A percentile compares a stretch with the other conserved stretches of the same genome.
These are phyloP conservation scores for Paxillus rubicundulus DNA, from an alignment of 768 basidiomycete genomes.

Conservation along the genomic window DNA sequence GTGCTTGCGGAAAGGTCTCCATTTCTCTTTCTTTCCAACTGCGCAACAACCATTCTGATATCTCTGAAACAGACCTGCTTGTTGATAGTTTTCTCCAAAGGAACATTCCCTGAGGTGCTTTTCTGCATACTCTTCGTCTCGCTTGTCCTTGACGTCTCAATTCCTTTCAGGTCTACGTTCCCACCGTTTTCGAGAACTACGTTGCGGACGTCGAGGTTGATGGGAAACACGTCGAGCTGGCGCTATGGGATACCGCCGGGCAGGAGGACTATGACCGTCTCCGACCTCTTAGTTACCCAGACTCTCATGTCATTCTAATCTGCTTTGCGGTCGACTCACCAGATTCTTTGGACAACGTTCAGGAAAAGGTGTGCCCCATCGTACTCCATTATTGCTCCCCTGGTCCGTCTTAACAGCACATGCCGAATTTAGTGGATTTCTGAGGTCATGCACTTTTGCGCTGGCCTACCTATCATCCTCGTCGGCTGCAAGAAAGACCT, in stretches of 20 bases:
- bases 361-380: conserved; percentile 83
- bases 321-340: conserved; percentile 98
- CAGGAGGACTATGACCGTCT: conserved; percentile 99
- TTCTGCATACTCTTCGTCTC: neutral
- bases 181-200: conserved; percentile 99
- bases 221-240: conserved; percentile 96
- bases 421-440: conserved; percentile 80
- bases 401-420: conserved; percentile 7
- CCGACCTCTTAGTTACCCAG: conserved; percentile 95
- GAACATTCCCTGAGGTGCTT: conserved; percentile 88
- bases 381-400: conserved; percentile 3
- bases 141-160: neutral
- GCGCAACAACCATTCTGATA: conserved; percentile 18
- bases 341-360: conserved; percentile 98
- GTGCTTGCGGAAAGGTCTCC: conserved; percentile 90
- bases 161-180: conserved; percentile 84
- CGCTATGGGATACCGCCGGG: conserved; percentile 99
- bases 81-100: conserved; percentile 95
- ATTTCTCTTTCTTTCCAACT: neutral
- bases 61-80: conserved; percentile 67
- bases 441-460: conserved; percentile 97
- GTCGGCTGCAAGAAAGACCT: conserved; percentile 99
- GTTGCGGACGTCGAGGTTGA: conserved; percentile 99
- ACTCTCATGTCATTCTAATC: conserved; percentile 99
- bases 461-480: conserved; percentile 91